These are phyloP conservation scores for Ambrosia artemisiifolia DNA, from an alignment of 129 eudicot genomes.

Conservation along the genomic window DNA sequence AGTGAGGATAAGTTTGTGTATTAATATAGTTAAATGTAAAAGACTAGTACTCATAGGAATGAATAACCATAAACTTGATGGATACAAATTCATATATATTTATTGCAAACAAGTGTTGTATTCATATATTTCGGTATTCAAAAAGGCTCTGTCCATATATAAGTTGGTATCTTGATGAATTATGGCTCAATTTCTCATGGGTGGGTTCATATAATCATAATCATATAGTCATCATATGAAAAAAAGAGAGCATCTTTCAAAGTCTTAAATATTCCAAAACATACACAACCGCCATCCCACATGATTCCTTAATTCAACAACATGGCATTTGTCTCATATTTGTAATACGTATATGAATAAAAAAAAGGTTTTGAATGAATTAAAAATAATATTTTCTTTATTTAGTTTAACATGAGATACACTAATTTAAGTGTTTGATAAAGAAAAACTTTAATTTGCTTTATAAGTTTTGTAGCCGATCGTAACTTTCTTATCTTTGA, in stretches of 20 bases:
- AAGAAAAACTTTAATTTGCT: neutral
- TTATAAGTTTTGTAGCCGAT: neutral
- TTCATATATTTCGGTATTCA: too few species aligned
- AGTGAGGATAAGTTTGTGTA: too few species aligned
- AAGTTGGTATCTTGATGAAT: slow-evolving; percentile 1
- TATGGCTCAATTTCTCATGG: neutral
- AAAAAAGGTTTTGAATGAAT: neutral
- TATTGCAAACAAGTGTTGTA: too few species aligned
- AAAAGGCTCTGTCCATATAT: too few species aligned
- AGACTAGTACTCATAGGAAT: too few species aligned
- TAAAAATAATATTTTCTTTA: neutral
- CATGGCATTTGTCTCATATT: neutral
- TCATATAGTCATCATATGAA: neutral
- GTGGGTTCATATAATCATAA: neutral
- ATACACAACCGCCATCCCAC: slow-evolving; percentile 3
- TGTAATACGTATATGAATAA: neutral
- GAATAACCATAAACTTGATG: too few species aligned
- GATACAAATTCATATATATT: too few species aligned
- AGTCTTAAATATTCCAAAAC: neutral
- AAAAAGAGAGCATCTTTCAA: slow-evolving; percentile 4
- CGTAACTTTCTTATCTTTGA: neutral
- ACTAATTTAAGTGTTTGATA: neutral
- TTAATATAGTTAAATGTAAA: too few species aligned
- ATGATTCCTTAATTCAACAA: slow-evolving; percentile 8
- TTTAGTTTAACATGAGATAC: neutral